These are phyloP conservation scores for Cicer bijugum DNA, from an alignment of 306 rosid genomes.

Conservation along the genomic window DNA sequence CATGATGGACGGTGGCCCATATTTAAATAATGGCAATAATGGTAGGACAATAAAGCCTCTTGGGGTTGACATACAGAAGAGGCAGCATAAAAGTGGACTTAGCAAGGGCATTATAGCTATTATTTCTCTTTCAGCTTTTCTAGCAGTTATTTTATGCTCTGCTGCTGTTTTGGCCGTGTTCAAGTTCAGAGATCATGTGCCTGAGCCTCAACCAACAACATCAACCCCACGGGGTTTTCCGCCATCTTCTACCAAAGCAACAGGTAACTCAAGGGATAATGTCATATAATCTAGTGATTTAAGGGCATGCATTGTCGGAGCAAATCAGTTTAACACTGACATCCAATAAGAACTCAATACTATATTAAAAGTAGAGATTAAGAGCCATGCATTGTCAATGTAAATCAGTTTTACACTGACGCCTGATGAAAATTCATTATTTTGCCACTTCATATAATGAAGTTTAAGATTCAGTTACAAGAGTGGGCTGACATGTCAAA, in stretches of 20 bases:
- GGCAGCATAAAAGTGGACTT: conserved; percentile 63
- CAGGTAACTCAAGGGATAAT: conserved; percentile 59
- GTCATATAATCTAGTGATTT: conserved; percentile 6
- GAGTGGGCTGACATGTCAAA: too few relatives aligned
- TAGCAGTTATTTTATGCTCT: conserved; percentile 67
- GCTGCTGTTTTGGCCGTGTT: conserved; percentile 71
- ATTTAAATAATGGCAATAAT: conserved; percentile 55
- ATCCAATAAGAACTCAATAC: neutral
- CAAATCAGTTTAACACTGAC: too few relatives aligned
- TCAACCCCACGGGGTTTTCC: conserved; percentile 58
- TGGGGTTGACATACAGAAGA: conserved; percentile 75
- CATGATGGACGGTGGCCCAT: conserved; percentile 69
- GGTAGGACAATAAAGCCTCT: conserved; percentile 79
- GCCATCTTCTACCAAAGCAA: conserved; percentile 62
- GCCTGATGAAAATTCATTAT: too few relatives aligned
- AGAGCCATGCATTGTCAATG: too few relatives aligned
- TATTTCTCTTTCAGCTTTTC: conserved; percentile 68
- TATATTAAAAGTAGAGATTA: neutral
- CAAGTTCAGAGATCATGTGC: conserved; percentile 56
- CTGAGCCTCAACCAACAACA: conserved; percentile 48
- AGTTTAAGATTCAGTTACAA: too few relatives aligned
- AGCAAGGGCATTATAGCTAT: conserved; percentile 67
- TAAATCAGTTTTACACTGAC: too few relatives aligned
- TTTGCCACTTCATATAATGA: too few relatives aligned
- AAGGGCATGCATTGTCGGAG: too few relatives aligned